Conservation (phyloP, 495 filamentous ascomycete genomes). For the Aspergillus steynii region DNA sequence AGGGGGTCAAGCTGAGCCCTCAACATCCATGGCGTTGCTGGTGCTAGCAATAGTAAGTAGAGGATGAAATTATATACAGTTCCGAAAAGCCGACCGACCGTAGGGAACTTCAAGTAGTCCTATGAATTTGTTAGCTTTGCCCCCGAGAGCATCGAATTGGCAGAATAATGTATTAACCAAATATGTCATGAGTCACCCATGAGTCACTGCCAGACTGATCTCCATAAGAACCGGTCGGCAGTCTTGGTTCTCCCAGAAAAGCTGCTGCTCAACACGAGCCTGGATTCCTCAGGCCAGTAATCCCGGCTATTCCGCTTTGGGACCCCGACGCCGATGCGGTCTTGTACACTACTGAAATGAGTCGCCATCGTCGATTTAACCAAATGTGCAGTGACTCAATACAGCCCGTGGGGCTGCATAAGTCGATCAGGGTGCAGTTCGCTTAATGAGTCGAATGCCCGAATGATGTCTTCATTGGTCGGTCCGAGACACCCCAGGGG, state of each 20-base stretch:
- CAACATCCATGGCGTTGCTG: too few relatives aligned
- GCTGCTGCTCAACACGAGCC: background rate
- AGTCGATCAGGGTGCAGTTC: background rate
- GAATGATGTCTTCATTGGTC: background rate
- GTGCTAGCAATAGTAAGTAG: too few relatives aligned
- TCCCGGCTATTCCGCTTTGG: conserved; percentile 28
- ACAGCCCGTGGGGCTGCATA: background rate
- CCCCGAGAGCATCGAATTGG: too few relatives aligned
- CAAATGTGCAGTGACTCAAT: conserved; percentile 8
- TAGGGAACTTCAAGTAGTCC: too few relatives aligned
- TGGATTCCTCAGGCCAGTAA: conserved; percentile 10
- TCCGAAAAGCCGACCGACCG: too few relatives aligned
- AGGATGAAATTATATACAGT: too few relatives aligned
- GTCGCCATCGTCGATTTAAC: background rate
- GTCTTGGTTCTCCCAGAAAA: background rate
- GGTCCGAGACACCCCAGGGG: background rate
- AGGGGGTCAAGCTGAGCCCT: too few relatives aligned
- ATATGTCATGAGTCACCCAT: conserved; percentile 2
- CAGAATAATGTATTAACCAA: background rate
- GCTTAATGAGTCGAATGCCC: background rate
- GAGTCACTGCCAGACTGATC: background rate
- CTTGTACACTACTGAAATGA: too few relatives aligned
- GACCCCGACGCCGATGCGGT: conserved; percentile 27
- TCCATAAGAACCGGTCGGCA: background rate
- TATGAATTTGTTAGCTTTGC: too few relatives aligned